Percentiles rank a stretch among this genome's conserved stretches.
Evolutionary conservation across 257 asterid species (phyloP).

Genomic region (Datura wrightii): DNA sequence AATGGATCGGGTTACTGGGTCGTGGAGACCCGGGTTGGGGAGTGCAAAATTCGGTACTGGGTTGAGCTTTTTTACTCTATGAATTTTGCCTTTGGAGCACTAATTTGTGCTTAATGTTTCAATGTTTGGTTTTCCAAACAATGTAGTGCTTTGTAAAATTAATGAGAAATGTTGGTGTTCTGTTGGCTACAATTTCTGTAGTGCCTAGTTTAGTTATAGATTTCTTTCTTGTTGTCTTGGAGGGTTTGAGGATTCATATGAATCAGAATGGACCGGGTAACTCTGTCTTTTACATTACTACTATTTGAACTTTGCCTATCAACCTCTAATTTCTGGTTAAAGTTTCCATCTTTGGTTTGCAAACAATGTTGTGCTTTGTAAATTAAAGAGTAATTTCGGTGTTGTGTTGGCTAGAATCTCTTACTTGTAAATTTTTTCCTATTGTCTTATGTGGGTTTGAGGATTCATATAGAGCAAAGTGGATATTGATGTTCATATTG

Average conservation of each 20-base stretch:
- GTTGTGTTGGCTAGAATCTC: not conserved
- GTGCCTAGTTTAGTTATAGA: not conserved
- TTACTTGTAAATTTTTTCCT: not conserved
- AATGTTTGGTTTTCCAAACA: not conserved
- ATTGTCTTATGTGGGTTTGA: not conserved
- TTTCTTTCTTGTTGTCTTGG: not conserved
- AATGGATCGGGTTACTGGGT: conserved; percentile 45
- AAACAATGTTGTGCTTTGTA: not conserved
- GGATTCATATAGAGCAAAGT: not conserved
- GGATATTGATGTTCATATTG: conserved; percentile 12
- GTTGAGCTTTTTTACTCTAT: conserved; percentile 9
- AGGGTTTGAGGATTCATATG: not conserved
- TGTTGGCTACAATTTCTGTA: not conserved
- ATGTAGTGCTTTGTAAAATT: not conserved
- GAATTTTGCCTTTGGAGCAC: not conserved
- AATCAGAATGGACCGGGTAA: not conserved
- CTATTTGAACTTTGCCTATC: not conserved
- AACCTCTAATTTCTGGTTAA: not conserved
- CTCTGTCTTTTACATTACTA: too few species aligned
- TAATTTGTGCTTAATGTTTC: conserved; percentile 13
- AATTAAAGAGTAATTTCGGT: not conserved
- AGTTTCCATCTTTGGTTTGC: not conserved
- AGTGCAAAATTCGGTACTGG: not conserved
- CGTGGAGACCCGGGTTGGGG: conserved; percentile 24
- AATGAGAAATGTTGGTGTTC: not conserved